Conservation (phyloP, 1,284 basidiomycete species). For the Moesziomyces parantarcticus region DNA sequence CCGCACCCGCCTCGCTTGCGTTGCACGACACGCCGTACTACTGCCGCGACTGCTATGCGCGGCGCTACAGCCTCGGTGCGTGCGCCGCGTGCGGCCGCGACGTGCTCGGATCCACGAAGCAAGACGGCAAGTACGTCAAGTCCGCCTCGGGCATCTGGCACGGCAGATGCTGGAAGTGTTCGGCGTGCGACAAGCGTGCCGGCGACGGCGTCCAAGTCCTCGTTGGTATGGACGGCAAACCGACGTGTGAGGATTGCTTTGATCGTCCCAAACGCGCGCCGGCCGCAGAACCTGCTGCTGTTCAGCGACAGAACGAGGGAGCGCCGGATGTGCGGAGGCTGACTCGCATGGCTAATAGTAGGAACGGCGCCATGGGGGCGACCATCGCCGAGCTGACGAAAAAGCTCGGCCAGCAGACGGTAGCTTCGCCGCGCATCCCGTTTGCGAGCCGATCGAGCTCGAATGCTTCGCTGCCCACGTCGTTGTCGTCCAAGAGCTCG, state of each 20-base stretch:
- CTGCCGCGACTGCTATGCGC: slow-evolving; percentile 51
- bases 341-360: slow-evolving; percentile 10
- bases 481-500: slow-evolving; percentile 1
- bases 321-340: slow-evolving; percentile 16
- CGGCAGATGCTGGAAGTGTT: slow-evolving; percentile 56
- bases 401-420: slow-evolving; percentile 31
- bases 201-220: slow-evolving; percentile 34
- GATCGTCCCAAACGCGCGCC: slow-evolving; percentile 16
- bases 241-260: slow-evolving; percentile 55
- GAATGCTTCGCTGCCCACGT: slow-evolving; percentile 8
- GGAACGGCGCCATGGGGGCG: slow-evolving; percentile 47
- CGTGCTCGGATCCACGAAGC: slow-evolving; percentile 56
- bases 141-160: slow-evolving; percentile 49
- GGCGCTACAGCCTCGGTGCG: slow-evolving; percentile 44
- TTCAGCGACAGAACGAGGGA: not conserved
- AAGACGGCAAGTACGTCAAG: slow-evolving; percentile 58
- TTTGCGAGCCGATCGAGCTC: slow-evolving; percentile 12
- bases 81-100: slow-evolving; percentile 36
- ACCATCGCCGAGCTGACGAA: slow-evolving; percentile 58
- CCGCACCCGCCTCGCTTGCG: slow-evolving; percentile 28
- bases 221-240: slow-evolving; percentile 54
- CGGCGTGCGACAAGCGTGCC: slow-evolving; percentile 17
- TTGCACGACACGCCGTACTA: slow-evolving; percentile 26
- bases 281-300: slow-evolving; percentile 1
- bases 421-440: slow-evolving; percentile 9